Evolutionary conservation across 257 asterid species (phyloP).

Genomic region (Nicotiana knightiana): DNA sequence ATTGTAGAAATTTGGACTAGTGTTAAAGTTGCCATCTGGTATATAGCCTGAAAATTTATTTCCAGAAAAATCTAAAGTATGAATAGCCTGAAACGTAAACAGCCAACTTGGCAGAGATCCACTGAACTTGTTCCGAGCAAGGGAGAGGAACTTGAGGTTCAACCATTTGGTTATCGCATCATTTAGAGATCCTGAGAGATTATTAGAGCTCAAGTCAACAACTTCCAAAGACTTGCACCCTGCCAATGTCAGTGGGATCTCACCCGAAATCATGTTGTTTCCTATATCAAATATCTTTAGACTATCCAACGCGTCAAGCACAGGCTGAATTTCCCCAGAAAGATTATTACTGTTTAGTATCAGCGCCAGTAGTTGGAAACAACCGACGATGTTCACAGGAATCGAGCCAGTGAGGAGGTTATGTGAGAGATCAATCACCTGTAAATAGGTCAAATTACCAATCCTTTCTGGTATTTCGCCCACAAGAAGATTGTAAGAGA

Average conservation of each 20-base stretch:
- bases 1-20: conserved; percentile 36
- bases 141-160: conserved; percentile 66
- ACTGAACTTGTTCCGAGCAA: conserved; percentile 58
- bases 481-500: conserved; percentile 60
- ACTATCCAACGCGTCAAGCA: conserved; percentile 92
- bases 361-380: conserved; percentile 78
- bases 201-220: conserved; percentile 76
- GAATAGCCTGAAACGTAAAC: conserved; percentile 53
- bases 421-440: conserved; percentile 80
- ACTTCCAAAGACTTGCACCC: conserved; percentile 93
- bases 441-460: conserved; percentile 85
- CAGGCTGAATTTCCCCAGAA: conserved; percentile 92
- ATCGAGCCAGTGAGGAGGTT: conserved; percentile 66
- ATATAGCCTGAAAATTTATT: conserved; percentile 68
- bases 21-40: conserved; percentile 57
- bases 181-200: conserved; percentile 64
- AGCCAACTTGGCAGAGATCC: conserved; percentile 81
- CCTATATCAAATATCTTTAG: conserved; percentile 63
- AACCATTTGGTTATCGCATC: conserved; percentile 91
- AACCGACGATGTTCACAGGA: conserved; percentile 81
- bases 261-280: conserved; percentile 73
- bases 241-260: conserved; percentile 90
- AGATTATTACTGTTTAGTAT: conserved; percentile 68
- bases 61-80: conserved; percentile 53
- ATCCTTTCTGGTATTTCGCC: conserved; percentile 83